Evolutionary conservation across 345 rosid genomes (phyloP), one percentile per base, ranked within the genome.

Genomic region (Salix purpurea): DNA sequence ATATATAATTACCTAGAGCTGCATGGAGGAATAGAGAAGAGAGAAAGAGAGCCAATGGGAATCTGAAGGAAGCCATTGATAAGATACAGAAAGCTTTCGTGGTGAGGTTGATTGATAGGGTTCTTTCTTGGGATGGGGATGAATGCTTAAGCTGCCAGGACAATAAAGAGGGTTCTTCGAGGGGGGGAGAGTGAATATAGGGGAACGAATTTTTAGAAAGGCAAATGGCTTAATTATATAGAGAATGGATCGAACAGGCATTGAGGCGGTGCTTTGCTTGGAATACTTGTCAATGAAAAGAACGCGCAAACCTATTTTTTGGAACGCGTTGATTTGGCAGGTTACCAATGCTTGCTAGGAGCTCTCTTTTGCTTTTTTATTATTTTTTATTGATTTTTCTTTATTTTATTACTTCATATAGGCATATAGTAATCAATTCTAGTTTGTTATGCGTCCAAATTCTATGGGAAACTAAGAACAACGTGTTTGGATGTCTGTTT

Each of bases 11-110:
- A 94, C 97, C 97, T 75, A 91, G 68, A 76, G 94, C 84, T 12
- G 88, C 89, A 72, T 86, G 89, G 83, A 93, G 87, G 80, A 87
- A 79, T 66, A 92, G 90, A 74, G 90, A 85, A 28, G 89, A 87
- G 75, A 90, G 76, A 70, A 92, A 64, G 80, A 96, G 84, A 81
- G 72, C 73, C 42, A 87, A 56, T 2, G 91, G 70, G 23, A 86
- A 76, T 84, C 67, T 93, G 83, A 84, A 69, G n/a, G 90, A 74
- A 74, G 89, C 92, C 98, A 90, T 91, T 28, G 78, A 23, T n/a
- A 30, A 50, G 28, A 21, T 6, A 7, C n/a, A 21, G 19, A 26
- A 26, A 4, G 16, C 16, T 28, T 37, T 66, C 18, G 12, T 58
- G 58, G 8, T 2, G 5, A 40, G 44, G 44, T 19, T 52, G 23